Evolutionary conservation across 345 rosid genomes (phyloP), one percentile per base, ranked within the genome.

Genomic region (Laguncularia racemosa): DNA sequence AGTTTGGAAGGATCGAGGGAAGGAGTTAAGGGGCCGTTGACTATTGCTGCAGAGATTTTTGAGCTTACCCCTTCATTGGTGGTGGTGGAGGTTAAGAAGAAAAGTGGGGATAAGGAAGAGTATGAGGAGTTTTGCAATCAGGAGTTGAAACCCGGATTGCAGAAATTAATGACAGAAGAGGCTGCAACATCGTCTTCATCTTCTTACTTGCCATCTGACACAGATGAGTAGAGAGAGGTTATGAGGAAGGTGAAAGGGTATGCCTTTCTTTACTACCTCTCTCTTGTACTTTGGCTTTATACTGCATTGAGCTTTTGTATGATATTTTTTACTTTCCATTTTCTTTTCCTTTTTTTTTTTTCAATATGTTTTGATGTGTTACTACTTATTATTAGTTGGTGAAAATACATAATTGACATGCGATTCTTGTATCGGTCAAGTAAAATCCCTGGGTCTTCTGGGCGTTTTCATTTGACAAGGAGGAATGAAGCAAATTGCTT

Each of bases 11-110:
- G 93, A 1, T 72, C 73, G 20, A 73, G 80, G 67, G 84, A 81
- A 63, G 89, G 93, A 2, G 80, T 67, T 20, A 81, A 79, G 14
- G 91, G 91, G 26, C 87, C 85, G 0, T 61, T 84, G 64, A 70
- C 85, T 13, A 75, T 84, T 52, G 83, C 80, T 0, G 85, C 87
- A 6, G 91, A 84, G 79, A 81, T 84, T 49, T 81, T 81, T 26
- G 87, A 81, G 64, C 49, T 84, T 51, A 86, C 87, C 13, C 67
- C 89, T 19, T 55, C 66, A 16, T 74, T 91, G 75, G 89, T 80
- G 52, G 85, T 91, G 33, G 84, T 91, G 62, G 95, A 91, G 71
- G 85, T 88, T 45, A 91, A 78, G 86, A 88, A 84, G 85, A 88
- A 82, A 76, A 87, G 91, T 44, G 97, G 97, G 15, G 79, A 88